Evolutionary conservation across 2,329 filamentous ascomycete genomes (phyloP).

Genomic region (Cladosporium sp.): DNA sequence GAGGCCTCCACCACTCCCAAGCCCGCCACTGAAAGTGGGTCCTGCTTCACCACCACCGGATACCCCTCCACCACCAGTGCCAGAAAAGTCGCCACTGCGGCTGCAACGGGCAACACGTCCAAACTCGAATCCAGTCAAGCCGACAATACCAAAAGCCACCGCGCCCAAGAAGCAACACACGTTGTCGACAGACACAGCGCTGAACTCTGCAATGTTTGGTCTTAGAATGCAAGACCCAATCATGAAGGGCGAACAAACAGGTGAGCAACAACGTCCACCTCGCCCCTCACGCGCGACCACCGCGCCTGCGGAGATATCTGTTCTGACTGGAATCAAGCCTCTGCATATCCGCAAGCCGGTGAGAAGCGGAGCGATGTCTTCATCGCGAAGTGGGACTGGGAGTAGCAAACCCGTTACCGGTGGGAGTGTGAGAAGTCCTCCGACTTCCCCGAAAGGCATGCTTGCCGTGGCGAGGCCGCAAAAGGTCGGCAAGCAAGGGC

Average conservation of each 20-base stretch:
- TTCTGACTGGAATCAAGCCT: slow-evolving; percentile 11
- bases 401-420: neutral
- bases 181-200: slow-evolving; percentile 3
- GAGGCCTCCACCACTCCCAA: slow-evolving; percentile 9
- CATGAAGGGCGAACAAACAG: slow-evolving; percentile 2
- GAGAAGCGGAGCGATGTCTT: slow-evolving; percentile 6
- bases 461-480: neutral
- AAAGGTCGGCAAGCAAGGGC: slow-evolving; percentile 1
- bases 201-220: slow-evolving; percentile 4
- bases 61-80: slow-evolving; percentile 17
- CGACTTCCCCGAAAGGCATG: neutral
- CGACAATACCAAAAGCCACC: neutral
- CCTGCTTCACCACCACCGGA: slow-evolving; percentile 4
- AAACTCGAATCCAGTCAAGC: neutral
- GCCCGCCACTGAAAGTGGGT: neutral
- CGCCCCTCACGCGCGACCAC: slow-evolving; percentile 1
- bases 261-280: slow-evolving; percentile 14
- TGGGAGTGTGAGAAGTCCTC: neutral
- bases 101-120: neutral
- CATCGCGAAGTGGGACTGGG: slow-evolving; percentile 14
- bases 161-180: slow-evolving; percentile 7
- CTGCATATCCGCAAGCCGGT: slow-evolving; percentile 8
- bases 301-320: slow-evolving; percentile 1
- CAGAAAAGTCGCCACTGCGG: slow-evolving; percentile 16
- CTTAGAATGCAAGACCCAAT: slow-evolving; percentile 11